Percentiles rank a stretch among this genome's conserved stretches.
Conservation (phyloP, 768 basidiomycete species). For the Lactarius tabidus region DNA sequence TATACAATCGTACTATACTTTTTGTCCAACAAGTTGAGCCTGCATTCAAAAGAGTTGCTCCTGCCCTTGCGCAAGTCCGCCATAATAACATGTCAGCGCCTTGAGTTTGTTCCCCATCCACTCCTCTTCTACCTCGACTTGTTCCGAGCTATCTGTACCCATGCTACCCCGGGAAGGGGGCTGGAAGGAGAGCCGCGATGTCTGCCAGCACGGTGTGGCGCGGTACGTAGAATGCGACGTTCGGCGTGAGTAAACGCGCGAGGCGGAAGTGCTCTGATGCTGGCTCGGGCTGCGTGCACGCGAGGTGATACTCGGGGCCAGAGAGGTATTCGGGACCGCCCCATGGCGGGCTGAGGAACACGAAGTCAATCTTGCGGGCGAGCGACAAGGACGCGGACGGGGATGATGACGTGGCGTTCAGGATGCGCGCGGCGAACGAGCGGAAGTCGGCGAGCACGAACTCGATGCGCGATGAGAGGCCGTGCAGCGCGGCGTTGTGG, state of each 20-base stretch:
- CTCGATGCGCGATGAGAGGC: slow-evolving; percentile 92
- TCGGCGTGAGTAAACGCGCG: slow-evolving; percentile 64
- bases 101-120: slow-evolving; percentile 95
- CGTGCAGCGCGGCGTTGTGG: slow-evolving; percentile 92
- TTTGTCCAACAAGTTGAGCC: no score
- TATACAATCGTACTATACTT: not conserved
- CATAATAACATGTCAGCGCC: slow-evolving; percentile 92
- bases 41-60: slow-evolving; percentile 50
- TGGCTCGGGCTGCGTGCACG: slow-evolving; percentile 71
- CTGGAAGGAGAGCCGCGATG: slow-evolving; percentile 49
- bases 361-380: slow-evolving; percentile 68
- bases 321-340: slow-evolving; percentile 76
- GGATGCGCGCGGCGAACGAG: slow-evolving; percentile 60
- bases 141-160: slow-evolving; percentile 38
- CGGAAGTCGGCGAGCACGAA: slow-evolving; percentile 87
- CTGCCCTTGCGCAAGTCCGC: slow-evolving; percentile 71
- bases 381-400: no score
- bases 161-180: not conserved
- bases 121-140: slow-evolving; percentile 90
- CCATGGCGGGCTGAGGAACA: slow-evolving; percentile 96
- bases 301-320: slow-evolving; percentile 59
- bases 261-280: slow-evolving; percentile 80
- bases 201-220: slow-evolving; percentile 74
- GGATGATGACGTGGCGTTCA: not conserved
- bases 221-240: slow-evolving; percentile 89